Evolutionary conservation across 2,329 filamentous ascomycete genomes (phyloP), one percentile per base, ranked within the genome.

Genomic region (Exophiala calicioides): DNA sequence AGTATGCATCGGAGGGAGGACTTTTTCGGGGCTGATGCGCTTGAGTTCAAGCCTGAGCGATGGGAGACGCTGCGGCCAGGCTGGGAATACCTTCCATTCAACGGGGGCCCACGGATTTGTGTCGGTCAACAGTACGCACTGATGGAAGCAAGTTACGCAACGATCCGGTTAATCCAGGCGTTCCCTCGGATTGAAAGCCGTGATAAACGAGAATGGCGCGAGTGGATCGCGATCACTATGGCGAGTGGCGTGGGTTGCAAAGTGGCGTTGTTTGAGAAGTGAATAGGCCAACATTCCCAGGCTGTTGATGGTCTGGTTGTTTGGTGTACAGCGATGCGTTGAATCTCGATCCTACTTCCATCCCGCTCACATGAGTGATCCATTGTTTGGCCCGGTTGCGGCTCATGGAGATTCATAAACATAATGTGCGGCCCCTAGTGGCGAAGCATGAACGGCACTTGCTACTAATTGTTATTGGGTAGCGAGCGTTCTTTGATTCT

Each of bases 211-310:
- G 50, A 53, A 36, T 59, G 57, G 57, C 42, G 53, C 86, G 85
- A 61, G 88, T 95, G 44, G 73, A 80, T n/a, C 93, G 91, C 76
- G 88, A 74, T 55, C 90, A 88, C 72, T 82, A 85, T 0, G 85
- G 88, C 50, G 93, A 94, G 73, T 86, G 85, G 0, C 86, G 88
- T 8, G 76, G 84, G 40, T 89, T 90, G 46, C 37, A 54, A 54
- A 35, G 53, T 56, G 5, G 50, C 53, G 3, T 36, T 56, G 13
- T 56, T 48, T 37, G 53, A 56, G 26, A 52, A 53, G 31, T 56
- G 40, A 56, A 3, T 18, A 31, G 5, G 23, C 8, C 23, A 8
- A 27, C 7, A 27, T 5, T 13, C n/a, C 21, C 10, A 32, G 30
- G 21, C 8, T 26, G 21, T 10, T 39, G 2, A 16, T 41, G 16